phyloP scores from a whole-genome alignment of 1,284 basidiomycete genomes.

The Malassezia dermatis region DNA sequence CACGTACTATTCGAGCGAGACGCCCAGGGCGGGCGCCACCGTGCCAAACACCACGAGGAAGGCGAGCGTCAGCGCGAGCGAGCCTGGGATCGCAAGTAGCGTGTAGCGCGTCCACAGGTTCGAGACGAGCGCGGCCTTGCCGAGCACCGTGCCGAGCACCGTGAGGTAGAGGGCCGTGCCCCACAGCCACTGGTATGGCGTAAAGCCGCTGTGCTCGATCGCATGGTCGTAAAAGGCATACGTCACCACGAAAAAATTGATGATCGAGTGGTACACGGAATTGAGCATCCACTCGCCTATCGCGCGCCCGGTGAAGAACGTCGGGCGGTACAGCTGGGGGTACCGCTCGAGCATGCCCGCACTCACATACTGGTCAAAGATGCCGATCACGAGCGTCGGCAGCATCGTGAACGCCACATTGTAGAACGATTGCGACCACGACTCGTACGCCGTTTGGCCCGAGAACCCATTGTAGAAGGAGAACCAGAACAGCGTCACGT shows the following conservation, averaged over 20 bases:
- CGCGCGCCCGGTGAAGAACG: conserved; percentile 35
- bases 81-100: conserved; percentile 72
- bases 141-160: conserved; percentile 84
- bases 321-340: conserved; percentile 70
- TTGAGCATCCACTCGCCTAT: conserved; percentile 92
- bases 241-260: conserved; percentile 77
- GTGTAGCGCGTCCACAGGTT: conserved; percentile 99
- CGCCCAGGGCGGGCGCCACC: conserved; percentile 69
- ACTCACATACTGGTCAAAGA: conserved; percentile 95
- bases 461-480: conserved; percentile 80
- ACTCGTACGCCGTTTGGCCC: conserved; percentile 94
- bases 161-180: conserved; percentile 87
- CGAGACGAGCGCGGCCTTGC: conserved; percentile 91
- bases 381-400: conserved; percentile 90
- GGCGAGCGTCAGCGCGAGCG: conserved; percentile 85
- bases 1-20: conserved; percentile 62
- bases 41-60: conserved; percentile 83
- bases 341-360: conserved; percentile 93
- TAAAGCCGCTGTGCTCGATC: conserved; percentile 61
- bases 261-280: conserved; percentile 65
- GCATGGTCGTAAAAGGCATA: conserved; percentile 78
- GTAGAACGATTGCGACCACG: conserved; percentile 75
- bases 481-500: conserved; percentile 97
- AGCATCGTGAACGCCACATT: conserved; percentile 56
- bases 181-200: conserved; percentile 95